Base-by-base conservation (phyloP, 2,329 filamentous ascomycete genomes). In the Ceratocystis alfenasii region DNA sequence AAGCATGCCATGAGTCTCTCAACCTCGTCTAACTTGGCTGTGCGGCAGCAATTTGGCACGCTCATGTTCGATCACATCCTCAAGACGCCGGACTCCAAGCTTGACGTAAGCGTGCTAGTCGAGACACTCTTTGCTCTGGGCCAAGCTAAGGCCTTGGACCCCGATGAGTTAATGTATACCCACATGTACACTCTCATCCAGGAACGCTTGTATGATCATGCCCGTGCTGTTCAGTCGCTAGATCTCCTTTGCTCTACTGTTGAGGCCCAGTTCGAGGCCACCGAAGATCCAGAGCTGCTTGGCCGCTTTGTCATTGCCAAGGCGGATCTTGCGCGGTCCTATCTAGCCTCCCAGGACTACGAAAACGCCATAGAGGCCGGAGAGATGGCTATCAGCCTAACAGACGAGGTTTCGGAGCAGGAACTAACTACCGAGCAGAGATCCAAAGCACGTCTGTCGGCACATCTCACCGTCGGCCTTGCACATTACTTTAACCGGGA, bases 1-100 rank as follows among this genome's bases (percentile, higher is more conserved):
- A 92, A 89, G 1, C 94, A 99, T 73, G 93, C 94, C 0, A 94
- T 96, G 78, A 92, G 95, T 69, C 93, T 99, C 62, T 86, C 90
- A 0, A 89, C 90, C 68, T 87, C 90, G 0, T 88, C 88, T 0
- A 86, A 87, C 0, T 74, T 86, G 1, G 78, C 90, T 3, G 85
- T 87, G 0, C 89, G 91, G 73, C 83, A 87, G 36, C 89, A 93
- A 73, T 97, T 92, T 73, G 82, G 90, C 0, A 78, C 87, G 0
- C 88, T 90, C 1, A 80, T 89, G 61, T 97, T 99, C 73, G 93
- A 99, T 71, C 81, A 90, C 69, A 79, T 96, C 5, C 74, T 90
- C 15, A 79, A 82, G 1, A 81, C 82, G 1, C 76, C 83, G 1
- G 67, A 45, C 5, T 73, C 79, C 44, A 78, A 72, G 69, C 72